Percentiles rank a stretch among this genome's conserved stretches.
phyloP scores from a whole-genome alignment of 2,329 filamentous ascomycete species.

The Claviceps digitariae region DNA sequence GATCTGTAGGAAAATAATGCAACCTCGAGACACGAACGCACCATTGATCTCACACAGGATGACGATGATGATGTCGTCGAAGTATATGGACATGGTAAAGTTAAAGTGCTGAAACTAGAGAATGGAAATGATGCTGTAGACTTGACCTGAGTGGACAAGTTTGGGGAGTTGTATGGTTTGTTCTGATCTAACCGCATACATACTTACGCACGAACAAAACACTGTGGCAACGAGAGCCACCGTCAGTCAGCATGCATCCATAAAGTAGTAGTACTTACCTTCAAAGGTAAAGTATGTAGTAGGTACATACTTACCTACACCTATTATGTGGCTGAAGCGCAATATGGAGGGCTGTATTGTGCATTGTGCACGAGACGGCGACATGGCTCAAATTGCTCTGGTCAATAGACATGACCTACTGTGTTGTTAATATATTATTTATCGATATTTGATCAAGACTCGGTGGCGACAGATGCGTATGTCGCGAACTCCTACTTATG shows the following conservation, averaged over 20 bases:
- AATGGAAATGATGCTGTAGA: not conserved
- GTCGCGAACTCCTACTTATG: no score
- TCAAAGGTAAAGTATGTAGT: no score
- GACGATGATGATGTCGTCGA: not conserved
- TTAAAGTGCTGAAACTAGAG: not conserved
- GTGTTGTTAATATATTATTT: no score
- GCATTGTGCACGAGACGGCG: no score
- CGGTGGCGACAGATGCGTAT: no score
- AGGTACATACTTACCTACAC: no score
- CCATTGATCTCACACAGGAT: conserved; percentile 7
- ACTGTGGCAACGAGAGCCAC: not conserved
- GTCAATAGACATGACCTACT: no score
- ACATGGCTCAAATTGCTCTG: no score
- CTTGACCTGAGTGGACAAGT: not conserved
- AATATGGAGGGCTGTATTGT: not conserved
- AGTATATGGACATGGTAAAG: not conserved
- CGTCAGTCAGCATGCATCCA: no score
- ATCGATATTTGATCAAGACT: no score
- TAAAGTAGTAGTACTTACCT: no score
- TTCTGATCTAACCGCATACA: not conserved
- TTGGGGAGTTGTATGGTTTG: not conserved
- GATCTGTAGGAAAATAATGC: not conserved
- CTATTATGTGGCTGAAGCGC: not conserved
- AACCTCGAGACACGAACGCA: not conserved
- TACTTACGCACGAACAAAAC: no score